Conservation (phyloP, 2,329 filamentous ascomycete species). For the Penicillium aurantiogriseum region DNA sequence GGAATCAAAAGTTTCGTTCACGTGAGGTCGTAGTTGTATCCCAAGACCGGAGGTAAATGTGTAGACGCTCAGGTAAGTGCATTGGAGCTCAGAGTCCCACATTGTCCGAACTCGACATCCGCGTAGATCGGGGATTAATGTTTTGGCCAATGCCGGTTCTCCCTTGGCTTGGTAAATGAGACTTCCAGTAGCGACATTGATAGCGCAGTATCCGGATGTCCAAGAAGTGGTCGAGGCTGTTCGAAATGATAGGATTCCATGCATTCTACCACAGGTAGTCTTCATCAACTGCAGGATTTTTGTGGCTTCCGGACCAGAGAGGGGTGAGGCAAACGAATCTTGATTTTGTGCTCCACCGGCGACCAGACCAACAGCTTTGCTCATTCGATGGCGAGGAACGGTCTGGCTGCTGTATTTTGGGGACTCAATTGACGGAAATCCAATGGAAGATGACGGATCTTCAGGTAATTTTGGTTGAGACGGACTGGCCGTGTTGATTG, state of each 20-base stretch:
- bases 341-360: slow-evolving; percentile 29
- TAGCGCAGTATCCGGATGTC: slow-evolving; percentile 53
- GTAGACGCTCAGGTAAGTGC: slow-evolving; percentile 49
- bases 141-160: slow-evolving; percentile 49
- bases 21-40: slow-evolving; percentile 49
- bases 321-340: slow-evolving; percentile 34
- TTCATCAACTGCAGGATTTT: slow-evolving; percentile 54
- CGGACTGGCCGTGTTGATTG: slow-evolving; percentile 38
- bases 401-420: slow-evolving; percentile 37
- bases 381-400: slow-evolving; percentile 35
- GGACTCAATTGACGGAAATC: slow-evolving; percentile 49
- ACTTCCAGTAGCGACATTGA: slow-evolving; percentile 51
- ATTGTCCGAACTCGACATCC: slow-evolving; percentile 51
- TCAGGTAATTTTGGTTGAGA: slow-evolving; percentile 38
- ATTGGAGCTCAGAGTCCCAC: slow-evolving; percentile 47
- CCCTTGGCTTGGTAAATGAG: slow-evolving; percentile 53
- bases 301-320: slow-evolving; percentile 46
- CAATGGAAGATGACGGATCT: slow-evolving; percentile 45
- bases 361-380: slow-evolving; percentile 31
- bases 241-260: slow-evolving; percentile 53
- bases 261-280: slow-evolving; percentile 53
- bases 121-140: slow-evolving; percentile 50
- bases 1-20: slow-evolving; percentile 52
- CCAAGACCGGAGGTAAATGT: slow-evolving; percentile 49
- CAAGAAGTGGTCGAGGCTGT: slow-evolving; percentile 44